A percentile compares a stretch with the other conserved stretches of the same genome.
Evolutionary conservation across 78 protist genomes (phyloP).

Genomic region (Speleostelium caveatum): DNA sequence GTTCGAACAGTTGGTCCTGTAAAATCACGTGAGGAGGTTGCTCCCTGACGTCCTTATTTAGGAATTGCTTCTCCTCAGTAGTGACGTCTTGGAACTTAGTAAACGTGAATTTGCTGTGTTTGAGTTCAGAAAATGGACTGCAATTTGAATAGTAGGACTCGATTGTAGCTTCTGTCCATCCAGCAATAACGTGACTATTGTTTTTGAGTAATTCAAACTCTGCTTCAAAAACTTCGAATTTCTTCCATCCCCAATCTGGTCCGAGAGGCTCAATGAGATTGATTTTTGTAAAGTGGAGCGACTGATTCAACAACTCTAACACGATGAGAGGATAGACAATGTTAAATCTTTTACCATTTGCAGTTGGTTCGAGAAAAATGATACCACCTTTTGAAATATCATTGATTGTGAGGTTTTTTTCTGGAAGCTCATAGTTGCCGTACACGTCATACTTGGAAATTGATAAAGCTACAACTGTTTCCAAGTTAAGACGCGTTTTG

Average conservation of each 20-base stretch:
- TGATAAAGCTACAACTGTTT: not conserved
- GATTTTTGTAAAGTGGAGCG: not conserved
- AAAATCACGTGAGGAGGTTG: not conserved
- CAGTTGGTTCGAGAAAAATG: not conserved
- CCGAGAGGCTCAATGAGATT: not conserved
- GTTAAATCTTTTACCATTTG: not conserved
- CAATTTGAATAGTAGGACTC: not conserved
- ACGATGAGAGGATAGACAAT: not conserved
- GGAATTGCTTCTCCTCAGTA: not conserved
- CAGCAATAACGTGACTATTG: not conserved
- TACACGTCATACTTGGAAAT: not conserved
- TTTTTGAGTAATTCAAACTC: not conserved
- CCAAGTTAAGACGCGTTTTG: not conserved
- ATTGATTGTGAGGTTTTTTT: not conserved
- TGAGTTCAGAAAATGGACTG: not conserved
- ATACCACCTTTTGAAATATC: not conserved
- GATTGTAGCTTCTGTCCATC: not conserved
- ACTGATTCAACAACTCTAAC: not conserved
- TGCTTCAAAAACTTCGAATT: not conserved
- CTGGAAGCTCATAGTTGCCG: not conserved
- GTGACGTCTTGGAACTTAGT: not conserved
- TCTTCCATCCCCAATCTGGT: not conserved
- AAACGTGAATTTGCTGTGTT: too few species aligned
- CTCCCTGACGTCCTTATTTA: not conserved
- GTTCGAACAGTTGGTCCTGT: not conserved